Conservation (phyloP, 345 rosid genomes). For the Physaria fendleri region DNA sequence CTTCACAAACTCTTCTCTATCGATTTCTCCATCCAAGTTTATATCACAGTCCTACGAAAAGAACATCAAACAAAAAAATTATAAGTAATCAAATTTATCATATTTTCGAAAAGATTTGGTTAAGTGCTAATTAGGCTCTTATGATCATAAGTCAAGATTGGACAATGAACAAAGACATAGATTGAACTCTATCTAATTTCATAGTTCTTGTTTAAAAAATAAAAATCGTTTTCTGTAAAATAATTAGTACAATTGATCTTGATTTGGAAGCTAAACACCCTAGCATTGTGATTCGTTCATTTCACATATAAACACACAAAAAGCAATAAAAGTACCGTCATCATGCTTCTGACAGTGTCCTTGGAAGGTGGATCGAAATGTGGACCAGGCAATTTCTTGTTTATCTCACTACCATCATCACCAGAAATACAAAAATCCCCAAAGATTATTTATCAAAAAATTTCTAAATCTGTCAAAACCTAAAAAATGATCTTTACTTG, state of each 20-base stretch:
- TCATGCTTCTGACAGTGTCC: constrained; percentile 47
- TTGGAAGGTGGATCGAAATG: constrained; percentile 93
- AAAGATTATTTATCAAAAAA: neutral
- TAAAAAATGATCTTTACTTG: constrained; percentile 40
- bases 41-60: constrained; percentile 55
- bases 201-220: too few relatives aligned
- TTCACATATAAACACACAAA: neutral
- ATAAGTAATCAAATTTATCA: neutral
- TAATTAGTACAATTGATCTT: too few relatives aligned
- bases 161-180: too few relatives aligned
- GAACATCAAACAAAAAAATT: neutral
- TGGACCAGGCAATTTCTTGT: constrained; percentile 87
- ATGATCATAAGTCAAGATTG: too few relatives aligned
- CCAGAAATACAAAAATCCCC: neutral
- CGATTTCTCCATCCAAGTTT: constrained; percentile 68
- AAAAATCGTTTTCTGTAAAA: too few relatives aligned
- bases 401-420: constrained; percentile 53
- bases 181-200: too few relatives aligned
- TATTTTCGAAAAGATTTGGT: neutral
- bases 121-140: too few relatives aligned
- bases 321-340: constrained; percentile 42
- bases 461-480: neutral
- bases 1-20: constrained; percentile 69
- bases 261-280: too few relatives aligned
- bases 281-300: neutral